Evolutionary conservation across 2,329 filamentous ascomycete genomes (phyloP).

Genomic region (Curvularia sp.): DNA sequence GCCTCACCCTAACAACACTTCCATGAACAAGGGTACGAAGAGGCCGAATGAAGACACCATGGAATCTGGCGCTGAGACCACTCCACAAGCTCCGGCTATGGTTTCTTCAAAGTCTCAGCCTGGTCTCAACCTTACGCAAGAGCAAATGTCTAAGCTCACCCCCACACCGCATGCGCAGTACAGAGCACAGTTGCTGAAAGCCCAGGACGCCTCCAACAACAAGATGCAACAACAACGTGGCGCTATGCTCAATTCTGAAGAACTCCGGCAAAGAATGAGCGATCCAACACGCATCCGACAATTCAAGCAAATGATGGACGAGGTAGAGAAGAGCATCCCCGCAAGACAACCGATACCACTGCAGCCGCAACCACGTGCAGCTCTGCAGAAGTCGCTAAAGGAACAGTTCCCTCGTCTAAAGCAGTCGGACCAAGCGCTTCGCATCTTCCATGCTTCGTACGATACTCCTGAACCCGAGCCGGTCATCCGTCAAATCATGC

Average conservation of each 20-base stretch:
- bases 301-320: constrained; percentile 38
- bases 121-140: constrained; percentile 40
- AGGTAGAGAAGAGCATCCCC: constrained; percentile 40
- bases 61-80: constrained; percentile 46
- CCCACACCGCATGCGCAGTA: constrained; percentile 44
- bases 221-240: constrained; percentile 38
- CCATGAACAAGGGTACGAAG: constrained; percentile 43
- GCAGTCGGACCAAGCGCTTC: constrained; percentile 43
- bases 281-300: constrained; percentile 39
- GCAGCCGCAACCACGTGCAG: constrained; percentile 29
- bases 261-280: constrained; percentile 35
- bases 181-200: constrained; percentile 44
- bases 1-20: constrained; percentile 24
- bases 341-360: constrained; percentile 33
- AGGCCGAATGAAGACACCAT: constrained; percentile 53
- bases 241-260: constrained; percentile 30
- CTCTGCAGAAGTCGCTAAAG: constrained; percentile 39
- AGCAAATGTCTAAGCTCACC: constrained; percentile 46
- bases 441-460: constrained; percentile 40
- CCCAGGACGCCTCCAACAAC: constrained; percentile 44
- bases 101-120: constrained; percentile 44
- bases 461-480: constrained; percentile 35
- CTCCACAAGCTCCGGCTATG: constrained; percentile 49
- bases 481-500: constrained; percentile 39
- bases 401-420: constrained; percentile 37